phyloP scores from a whole-genome alignment of 495 filamentous ascomycete species.

The Patellaria atrata region DNA sequence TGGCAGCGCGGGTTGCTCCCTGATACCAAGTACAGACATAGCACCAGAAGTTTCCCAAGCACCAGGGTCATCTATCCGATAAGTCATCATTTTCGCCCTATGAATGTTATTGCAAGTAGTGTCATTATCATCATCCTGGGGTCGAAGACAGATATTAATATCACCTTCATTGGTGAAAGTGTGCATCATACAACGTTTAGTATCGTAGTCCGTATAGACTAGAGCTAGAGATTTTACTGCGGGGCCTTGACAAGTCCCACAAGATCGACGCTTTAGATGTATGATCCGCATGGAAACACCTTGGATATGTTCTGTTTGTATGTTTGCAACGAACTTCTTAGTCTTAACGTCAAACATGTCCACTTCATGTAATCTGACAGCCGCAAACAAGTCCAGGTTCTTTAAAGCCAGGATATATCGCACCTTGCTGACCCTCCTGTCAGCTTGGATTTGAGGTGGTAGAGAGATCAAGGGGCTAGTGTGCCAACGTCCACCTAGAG shows the following conservation, averaged over 20 bases:
- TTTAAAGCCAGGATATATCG: conserved; percentile 27
- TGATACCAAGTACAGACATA: conserved; percentile 28
- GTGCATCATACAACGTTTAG: conserved; percentile 19
- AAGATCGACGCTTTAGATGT: conserved; percentile 16
- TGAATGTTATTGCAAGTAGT: conserved; percentile 24
- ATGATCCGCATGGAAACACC: conserved; percentile 25
- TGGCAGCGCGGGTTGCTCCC: too few relatives aligned
- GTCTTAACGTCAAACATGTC: conserved; percentile 40
- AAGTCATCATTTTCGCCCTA: conserved; percentile 19
- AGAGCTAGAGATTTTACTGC: conserved; percentile 21
- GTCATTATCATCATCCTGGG: conserved; percentile 6
- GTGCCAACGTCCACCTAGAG: conserved; percentile 32
- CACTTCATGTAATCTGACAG: conserved; percentile 33
- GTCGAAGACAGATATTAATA: conserved; percentile 18
- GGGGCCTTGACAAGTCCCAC: conserved; percentile 13
- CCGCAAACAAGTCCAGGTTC: conserved; percentile 34
- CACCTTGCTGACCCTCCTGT: conserved; percentile 20
- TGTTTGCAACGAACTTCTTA: conserved; percentile 38
- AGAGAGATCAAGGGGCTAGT: conserved; percentile 27
- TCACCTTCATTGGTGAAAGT: conserved; percentile 17
- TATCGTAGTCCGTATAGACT: conserved; percentile 20
- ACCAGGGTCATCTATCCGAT: conserved; percentile 28
- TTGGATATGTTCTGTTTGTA: conserved; percentile 38
- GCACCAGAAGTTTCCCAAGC: conserved; percentile 30
- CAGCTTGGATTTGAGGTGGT: conserved; percentile 10